phyloP scores from a whole-genome alignment of 345 rosid genomes.

The Excoecaria agallocha region DNA sequence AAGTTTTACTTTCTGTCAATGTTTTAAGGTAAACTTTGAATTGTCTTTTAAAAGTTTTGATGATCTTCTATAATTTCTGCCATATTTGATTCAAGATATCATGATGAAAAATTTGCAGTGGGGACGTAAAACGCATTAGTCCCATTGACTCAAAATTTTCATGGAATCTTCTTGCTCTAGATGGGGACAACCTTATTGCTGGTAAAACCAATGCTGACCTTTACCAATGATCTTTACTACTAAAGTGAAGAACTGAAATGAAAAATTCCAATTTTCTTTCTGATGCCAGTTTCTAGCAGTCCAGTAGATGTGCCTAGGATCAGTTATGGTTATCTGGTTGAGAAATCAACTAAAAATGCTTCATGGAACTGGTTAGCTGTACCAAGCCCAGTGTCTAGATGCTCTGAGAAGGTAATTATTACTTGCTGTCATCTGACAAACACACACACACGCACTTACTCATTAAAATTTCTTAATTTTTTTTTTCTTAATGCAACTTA shows the following conservation, averaged over 20 bases:
- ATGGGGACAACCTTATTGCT: constrained; percentile 72
- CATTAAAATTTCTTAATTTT: neutral
- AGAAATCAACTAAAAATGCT: constrained; percentile 36
- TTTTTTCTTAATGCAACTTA: neutral
- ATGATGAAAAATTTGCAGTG: constrained; percentile 51
- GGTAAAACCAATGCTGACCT: constrained; percentile 42
- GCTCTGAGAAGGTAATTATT: constrained; percentile 56
- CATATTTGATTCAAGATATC: constrained; percentile 17
- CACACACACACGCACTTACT: neutral
- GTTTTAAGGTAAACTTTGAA: constrained; percentile 47
- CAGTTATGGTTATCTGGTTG: constrained; percentile 58
- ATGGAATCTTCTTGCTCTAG: constrained; percentile 64
- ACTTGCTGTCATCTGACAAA: constrained; percentile 7
- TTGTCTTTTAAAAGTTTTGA: neutral
- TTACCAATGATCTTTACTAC: constrained; percentile 4
- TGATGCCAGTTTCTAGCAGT: constrained; percentile 69
- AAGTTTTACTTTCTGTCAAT: constrained; percentile 68
- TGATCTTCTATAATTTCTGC: neutral
- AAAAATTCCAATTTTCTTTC: constrained; percentile 16
- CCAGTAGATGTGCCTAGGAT: constrained; percentile 71
- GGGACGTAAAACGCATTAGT: constrained; percentile 61
- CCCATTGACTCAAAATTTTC: constrained; percentile 60
- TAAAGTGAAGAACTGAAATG: constrained; percentile 7
- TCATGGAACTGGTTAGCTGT: constrained; percentile 68
- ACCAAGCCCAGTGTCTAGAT: constrained; percentile 58